phyloP scores from a whole-genome alignment of 148 eudicot species.

The Suaeda aralocaspica region DNA sequence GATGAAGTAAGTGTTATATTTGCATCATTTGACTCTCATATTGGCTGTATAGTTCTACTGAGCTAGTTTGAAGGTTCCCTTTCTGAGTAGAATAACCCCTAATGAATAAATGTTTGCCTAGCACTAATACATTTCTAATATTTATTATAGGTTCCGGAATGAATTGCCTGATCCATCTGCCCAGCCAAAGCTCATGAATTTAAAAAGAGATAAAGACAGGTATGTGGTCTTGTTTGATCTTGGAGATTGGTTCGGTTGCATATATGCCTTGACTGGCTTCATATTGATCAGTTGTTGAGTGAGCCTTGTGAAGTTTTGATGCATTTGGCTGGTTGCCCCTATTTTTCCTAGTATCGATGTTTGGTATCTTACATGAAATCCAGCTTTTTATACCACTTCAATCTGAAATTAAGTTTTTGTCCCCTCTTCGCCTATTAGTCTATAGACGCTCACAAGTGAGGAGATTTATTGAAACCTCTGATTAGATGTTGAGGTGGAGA shows the following conservation, averaged over 20 bases:
- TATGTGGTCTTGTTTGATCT: slow-evolving; percentile 27
- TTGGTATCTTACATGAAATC: too few relatives aligned
- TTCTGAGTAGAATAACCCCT: not conserved
- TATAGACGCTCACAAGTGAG: too few relatives aligned
- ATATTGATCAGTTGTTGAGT: too few relatives aligned
- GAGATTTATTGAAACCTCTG: too few relatives aligned
- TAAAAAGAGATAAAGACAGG: slow-evolving; percentile 81
- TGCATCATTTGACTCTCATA: not conserved
- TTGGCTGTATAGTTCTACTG: not conserved
- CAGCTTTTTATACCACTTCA: too few relatives aligned
- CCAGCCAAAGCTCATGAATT: slow-evolving; percentile 74
- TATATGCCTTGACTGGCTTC: not conserved
- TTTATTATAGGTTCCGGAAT: slow-evolving; percentile 64
- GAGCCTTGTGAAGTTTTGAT: too few relatives aligned
- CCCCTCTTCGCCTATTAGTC: too few relatives aligned
- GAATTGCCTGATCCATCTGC: slow-evolving; percentile 95
- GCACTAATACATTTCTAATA: not conserved
- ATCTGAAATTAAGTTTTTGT: too few relatives aligned
- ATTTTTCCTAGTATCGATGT: too few relatives aligned
- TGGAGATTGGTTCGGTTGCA: not conserved
- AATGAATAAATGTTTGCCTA: too few relatives aligned
- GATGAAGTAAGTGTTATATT: slow-evolving; percentile 83
- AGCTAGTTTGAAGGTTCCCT: not conserved
- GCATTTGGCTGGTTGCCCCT: too few relatives aligned
- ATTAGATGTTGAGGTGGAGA: too few relatives aligned